Percentiles rank a stretch among this genome's conserved stretches.
Conservation (phyloP, 345 rosid species). For the Toxicodendron radicans region DNA sequence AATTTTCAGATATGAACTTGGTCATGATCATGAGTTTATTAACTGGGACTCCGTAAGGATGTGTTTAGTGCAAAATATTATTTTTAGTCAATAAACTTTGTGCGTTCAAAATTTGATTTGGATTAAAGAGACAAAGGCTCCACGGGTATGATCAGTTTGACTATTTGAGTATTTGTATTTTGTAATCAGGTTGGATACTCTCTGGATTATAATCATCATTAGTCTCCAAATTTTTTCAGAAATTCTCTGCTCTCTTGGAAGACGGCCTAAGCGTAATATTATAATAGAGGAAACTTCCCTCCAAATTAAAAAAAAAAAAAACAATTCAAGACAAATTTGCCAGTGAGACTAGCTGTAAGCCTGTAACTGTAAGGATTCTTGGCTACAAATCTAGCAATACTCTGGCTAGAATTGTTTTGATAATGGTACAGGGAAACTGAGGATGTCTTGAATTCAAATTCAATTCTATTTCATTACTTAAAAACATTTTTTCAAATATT, state of each 20-base stretch:
- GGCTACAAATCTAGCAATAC: neutral
- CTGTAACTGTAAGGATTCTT: no score
- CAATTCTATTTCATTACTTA: no score
- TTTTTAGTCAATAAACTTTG: no score
- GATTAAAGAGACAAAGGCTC: neutral
- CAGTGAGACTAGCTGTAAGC: neutral
- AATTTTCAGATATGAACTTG: conserved; percentile 19
- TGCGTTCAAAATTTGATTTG: neutral
- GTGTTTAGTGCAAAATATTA: no score
- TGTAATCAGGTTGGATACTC: neutral
- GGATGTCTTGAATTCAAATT: no score
- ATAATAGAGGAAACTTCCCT: neutral
- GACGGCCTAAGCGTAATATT: no score
- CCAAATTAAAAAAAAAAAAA: conserved; percentile 3
- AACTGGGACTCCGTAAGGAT: conserved; percentile 7
- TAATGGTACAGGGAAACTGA: conserved; percentile 3
- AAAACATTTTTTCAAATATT: no score
- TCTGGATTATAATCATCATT: neutral
- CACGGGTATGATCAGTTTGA: neutral
- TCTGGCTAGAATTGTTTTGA: neutral
- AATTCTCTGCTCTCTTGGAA: neutral
- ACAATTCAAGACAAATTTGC: neutral
- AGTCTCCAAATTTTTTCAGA: neutral
- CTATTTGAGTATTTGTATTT: neutral
- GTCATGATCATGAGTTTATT: conserved; percentile 25